Percentiles rank a stretch among this genome's conserved stretches.
phyloP scores from a whole-genome alignment of 371 early-diverging fungal species.

The Choanephora cucurbitarum region DNA sequence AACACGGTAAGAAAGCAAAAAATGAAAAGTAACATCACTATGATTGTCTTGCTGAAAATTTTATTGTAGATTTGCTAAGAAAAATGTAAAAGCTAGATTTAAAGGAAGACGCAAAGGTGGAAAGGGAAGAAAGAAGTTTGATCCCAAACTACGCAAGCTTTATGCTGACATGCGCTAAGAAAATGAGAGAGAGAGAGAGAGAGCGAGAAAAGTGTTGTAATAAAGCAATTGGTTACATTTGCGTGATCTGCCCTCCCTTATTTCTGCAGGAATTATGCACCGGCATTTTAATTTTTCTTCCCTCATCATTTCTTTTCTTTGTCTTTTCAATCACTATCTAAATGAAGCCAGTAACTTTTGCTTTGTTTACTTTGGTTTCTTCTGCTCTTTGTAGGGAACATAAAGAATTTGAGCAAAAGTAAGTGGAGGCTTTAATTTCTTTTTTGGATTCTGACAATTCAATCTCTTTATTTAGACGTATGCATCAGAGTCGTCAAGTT shows the following conservation, averaged over 20 bases:
- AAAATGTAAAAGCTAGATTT: conserved; percentile 18
- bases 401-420: conserved; percentile 18
- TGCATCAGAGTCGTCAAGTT: conserved; percentile 39
- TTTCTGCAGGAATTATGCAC: not conserved
- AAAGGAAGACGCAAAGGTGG: conserved; percentile 13
- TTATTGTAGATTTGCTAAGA: conserved; percentile 21
- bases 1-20: conserved; percentile 29
- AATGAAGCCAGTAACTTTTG: not conserved
- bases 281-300: not conserved
- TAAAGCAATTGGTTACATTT: conserved; percentile 2
- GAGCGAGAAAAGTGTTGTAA: conserved; percentile 2
- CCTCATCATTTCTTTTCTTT: not conserved
- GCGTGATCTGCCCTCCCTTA: not conserved
- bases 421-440: not conserved
- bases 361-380: not conserved
- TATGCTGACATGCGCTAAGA: conserved; percentile 27
- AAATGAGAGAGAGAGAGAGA: not conserved
- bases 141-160: conserved; percentile 21
- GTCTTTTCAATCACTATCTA: conserved; percentile 1
- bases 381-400: not conserved
- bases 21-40: not conserved
- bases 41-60: not conserved
- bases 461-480: conserved; percentile 28
- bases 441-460: too few species aligned
- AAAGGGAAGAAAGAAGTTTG: conserved; percentile 23